A percentile compares a stretch with the other conserved stretches of the same genome.
Evolutionary conservation across 2,329 filamentous ascomycete genomes (phyloP).

Genomic region (Aureobasidium subglaciale): DNA sequence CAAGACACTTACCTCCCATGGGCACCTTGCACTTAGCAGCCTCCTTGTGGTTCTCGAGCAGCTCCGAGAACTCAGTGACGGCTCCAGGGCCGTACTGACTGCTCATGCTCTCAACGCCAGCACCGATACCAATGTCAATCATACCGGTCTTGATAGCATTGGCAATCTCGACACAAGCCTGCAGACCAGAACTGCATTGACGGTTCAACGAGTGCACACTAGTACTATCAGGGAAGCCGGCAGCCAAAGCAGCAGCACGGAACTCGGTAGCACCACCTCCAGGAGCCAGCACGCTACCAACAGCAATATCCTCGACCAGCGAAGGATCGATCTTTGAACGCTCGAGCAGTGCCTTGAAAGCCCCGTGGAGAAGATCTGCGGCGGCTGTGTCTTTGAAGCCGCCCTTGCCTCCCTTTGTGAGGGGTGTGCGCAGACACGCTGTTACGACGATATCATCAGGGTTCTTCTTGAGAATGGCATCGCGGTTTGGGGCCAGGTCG

Average conservation of each 20-base stretch:
- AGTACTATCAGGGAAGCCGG: constrained; percentile 78
- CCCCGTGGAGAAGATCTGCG: constrained; percentile 76
- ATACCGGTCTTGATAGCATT: constrained; percentile 86
- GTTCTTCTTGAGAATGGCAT: constrained; percentile 44
- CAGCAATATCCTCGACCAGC: constrained; percentile 85
- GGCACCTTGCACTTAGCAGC: constrained; percentile 94
- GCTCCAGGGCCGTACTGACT: constrained; percentile 76
- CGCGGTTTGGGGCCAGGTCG: constrained; percentile 32
- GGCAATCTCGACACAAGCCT: constrained; percentile 88
- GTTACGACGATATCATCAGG: constrained; percentile 79
- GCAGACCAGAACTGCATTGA: constrained; percentile 88
- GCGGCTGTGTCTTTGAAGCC: constrained; percentile 91
- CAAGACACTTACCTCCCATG: constrained; percentile 16
- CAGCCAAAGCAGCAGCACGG: constrained; percentile 81
- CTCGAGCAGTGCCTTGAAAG: constrained; percentile 72
- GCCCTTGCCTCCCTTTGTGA: constrained; percentile 89
- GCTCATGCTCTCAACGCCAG: constrained; percentile 95
- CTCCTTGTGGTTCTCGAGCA: constrained; percentile 72
- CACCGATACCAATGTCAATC: constrained; percentile 91
- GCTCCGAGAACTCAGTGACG: constrained; percentile 86
- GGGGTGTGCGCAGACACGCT: constrained; percentile 79
- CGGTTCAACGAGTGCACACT: constrained; percentile 87
- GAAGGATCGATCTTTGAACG: constrained; percentile 83
- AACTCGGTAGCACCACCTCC: constrained; percentile 96
- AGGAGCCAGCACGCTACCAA: constrained; percentile 84